phyloP scores from a whole-genome alignment of 163 green algal species.

The Scenedesmus sp. region DNA sequence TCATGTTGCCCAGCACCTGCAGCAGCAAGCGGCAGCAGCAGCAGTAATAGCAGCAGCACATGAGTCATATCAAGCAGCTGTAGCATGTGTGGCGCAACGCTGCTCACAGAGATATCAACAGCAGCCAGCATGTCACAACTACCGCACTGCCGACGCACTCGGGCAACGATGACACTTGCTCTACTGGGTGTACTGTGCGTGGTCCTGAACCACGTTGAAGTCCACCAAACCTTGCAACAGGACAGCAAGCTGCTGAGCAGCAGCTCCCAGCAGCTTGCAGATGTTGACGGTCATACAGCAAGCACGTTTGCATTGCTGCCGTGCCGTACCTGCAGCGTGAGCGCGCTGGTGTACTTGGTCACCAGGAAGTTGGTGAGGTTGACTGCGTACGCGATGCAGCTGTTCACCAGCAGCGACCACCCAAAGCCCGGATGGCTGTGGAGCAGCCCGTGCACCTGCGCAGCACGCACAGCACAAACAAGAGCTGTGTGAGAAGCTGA shows the following conservation, averaged over 20 bases:
- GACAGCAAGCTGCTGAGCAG: no score
- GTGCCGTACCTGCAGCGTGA: slow-evolving; percentile 88
- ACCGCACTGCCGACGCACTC: no score
- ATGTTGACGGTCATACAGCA: background rate
- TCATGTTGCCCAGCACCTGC: slow-evolving; percentile 97
- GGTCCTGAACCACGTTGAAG: no score
- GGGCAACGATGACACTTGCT: no score
- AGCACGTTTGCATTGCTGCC: background rate
- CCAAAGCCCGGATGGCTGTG: slow-evolving; percentile 70
- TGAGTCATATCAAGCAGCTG: no score
- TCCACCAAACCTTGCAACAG: no score
- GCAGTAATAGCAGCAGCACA: background rate
- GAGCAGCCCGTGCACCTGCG: slow-evolving; percentile 34
- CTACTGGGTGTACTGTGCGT: no score
- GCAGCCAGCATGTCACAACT: background rate
- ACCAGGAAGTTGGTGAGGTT: slow-evolving; percentile 99
- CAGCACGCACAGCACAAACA: background rate
- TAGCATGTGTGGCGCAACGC: background rate
- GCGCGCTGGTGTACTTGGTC: slow-evolving; percentile 94
- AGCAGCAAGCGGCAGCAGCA: slow-evolving; percentile 14
- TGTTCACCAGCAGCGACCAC: slow-evolving; percentile 88
- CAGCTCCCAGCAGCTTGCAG: background rate
- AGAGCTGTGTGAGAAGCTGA: background rate
- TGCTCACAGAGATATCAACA: background rate
- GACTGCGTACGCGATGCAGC: slow-evolving; percentile 91